Conservation (phyloP, 768 basidiomycete genomes). For the Naganishia friedmannii region DNA sequence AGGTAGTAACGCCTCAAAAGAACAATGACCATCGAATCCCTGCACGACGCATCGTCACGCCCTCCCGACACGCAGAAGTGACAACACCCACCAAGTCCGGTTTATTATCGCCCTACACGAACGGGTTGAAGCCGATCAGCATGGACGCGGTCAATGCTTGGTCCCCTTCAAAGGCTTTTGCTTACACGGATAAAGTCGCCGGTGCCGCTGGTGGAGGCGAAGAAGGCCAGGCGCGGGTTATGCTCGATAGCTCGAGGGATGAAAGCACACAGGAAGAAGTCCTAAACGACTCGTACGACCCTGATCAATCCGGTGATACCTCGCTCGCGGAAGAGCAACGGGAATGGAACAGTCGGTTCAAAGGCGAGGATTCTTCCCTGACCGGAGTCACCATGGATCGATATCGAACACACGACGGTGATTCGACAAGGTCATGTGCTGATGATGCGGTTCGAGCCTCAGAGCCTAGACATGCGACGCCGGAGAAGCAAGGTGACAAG, state of each 20-base stretch:
- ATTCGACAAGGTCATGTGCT: not conserved
- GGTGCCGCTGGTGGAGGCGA: not conserved
- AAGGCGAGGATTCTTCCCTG: not conserved
- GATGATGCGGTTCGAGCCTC: not conserved
- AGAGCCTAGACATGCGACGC: not conserved
- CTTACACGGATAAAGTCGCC: constrained; percentile 6
- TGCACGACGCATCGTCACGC: not conserved
- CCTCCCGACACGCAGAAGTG: not conserved
- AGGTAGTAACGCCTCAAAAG: not conserved
- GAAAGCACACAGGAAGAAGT: constrained; percentile 1
- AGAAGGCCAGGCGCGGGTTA: no score
- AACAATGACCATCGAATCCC: not conserved
- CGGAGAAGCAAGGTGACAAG: constrained; percentile 2
- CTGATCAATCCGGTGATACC: not conserved
- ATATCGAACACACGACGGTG: no score
- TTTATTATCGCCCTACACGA: not conserved
- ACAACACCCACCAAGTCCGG: not conserved
- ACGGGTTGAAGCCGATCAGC: constrained; percentile 9
- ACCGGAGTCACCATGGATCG: not conserved
- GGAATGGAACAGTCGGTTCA: not conserved
- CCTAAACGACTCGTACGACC: constrained; percentile 4
- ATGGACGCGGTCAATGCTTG: constrained; percentile 17
- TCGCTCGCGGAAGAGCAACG: not conserved
- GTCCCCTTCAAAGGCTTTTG: constrained; percentile 16
- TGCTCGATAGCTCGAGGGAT: not conserved